phyloP scores from a whole-genome alignment of 2,329 filamentous ascomycete species.

The Proliferodiscus dingleyae region DNA sequence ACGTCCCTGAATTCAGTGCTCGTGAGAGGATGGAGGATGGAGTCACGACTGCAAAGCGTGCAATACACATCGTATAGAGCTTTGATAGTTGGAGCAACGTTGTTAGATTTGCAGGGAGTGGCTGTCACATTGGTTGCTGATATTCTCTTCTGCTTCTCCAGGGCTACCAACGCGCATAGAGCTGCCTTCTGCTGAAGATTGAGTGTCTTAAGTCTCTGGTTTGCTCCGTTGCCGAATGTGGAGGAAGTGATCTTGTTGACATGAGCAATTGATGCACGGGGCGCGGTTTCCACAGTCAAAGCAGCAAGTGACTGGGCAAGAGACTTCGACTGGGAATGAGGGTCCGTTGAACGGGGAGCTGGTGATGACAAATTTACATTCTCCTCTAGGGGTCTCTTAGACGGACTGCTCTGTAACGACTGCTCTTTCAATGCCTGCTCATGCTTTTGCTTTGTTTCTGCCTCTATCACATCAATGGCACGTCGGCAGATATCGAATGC shows the following conservation, averaged over 20 bases:
- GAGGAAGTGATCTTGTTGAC: slow-evolving; percentile 87
- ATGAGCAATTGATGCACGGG: slow-evolving; percentile 83
- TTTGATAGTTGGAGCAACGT: slow-evolving; percentile 74
- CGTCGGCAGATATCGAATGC: slow-evolving; percentile 91
- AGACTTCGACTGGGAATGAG: slow-evolving; percentile 33
- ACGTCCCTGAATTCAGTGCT: slow-evolving; percentile 94
- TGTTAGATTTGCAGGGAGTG: slow-evolving; percentile 58
- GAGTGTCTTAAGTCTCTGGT: slow-evolving; percentile 76
- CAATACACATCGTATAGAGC: slow-evolving; percentile 80
- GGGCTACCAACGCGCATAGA: slow-evolving; percentile 78
- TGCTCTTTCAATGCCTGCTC: slow-evolving; percentile 56
- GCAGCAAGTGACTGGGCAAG: slow-evolving; percentile 44
- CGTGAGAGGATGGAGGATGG: slow-evolving; percentile 83
- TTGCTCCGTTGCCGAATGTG: slow-evolving; percentile 84
- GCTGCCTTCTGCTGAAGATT: slow-evolving; percentile 97
- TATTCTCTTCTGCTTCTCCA: slow-evolving; percentile 69
- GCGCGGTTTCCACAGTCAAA: slow-evolving; percentile 73
- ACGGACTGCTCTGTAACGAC: slow-evolving; percentile 56
- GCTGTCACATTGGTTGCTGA: slow-evolving; percentile 39
- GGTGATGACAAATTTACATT: slow-evolving; percentile 70
- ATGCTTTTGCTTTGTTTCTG: slow-evolving; percentile 72
- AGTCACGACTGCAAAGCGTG: slow-evolving; percentile 76
- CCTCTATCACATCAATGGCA: slow-evolving; percentile 83
- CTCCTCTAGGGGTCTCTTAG: slow-evolving; percentile 73
- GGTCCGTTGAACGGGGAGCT: slow-evolving; percentile 34